phyloP scores from a whole-genome alignment of 306 rosid species.

The Lathyrus sativus region DNA sequence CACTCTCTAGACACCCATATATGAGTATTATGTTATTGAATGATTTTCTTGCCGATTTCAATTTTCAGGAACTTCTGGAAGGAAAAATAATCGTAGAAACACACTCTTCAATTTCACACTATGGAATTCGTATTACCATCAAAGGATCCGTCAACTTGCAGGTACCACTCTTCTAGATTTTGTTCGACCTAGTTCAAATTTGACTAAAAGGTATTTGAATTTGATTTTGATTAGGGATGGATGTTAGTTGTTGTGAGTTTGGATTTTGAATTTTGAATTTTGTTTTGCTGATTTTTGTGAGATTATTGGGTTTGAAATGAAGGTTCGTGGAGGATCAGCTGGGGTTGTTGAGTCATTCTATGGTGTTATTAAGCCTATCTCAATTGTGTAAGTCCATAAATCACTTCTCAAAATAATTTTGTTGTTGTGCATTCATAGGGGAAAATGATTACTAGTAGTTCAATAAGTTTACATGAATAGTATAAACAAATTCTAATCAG shows the following conservation, averaged over 20 bases:
- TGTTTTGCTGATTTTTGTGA: conserved; percentile 26
- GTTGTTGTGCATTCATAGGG: neutral
- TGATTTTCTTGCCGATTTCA: conserved; percentile 18
- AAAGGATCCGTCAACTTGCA: conserved; percentile 86
- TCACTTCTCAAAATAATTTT: conserved; percentile 4
- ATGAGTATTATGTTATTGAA: neutral
- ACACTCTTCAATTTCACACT: conserved; percentile 71
- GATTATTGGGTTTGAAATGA: conserved; percentile 26
- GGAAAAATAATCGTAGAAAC: conserved; percentile 69
- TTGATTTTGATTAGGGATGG: neutral
- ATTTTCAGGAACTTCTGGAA: conserved; percentile 70
- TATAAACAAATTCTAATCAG: neutral
- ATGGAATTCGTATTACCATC: conserved; percentile 68
- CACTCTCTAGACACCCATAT: neutral
- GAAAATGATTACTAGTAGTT: neutral
- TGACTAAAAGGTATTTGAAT: conserved; percentile 17
- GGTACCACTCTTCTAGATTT: conserved; percentile 40
- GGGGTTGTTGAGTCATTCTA: conserved; percentile 80
- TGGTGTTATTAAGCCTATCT: conserved; percentile 78
- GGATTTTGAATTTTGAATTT: no score
- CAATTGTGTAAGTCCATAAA: conserved; percentile 63
- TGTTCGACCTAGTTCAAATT: neutral
- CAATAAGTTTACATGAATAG: neutral
- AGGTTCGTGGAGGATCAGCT: conserved; percentile 95
- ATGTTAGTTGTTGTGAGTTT: conserved; percentile 1